phyloP scores from a whole-genome alignment of 2,329 filamentous ascomycete species.

The Paecilomyces sp. region DNA sequence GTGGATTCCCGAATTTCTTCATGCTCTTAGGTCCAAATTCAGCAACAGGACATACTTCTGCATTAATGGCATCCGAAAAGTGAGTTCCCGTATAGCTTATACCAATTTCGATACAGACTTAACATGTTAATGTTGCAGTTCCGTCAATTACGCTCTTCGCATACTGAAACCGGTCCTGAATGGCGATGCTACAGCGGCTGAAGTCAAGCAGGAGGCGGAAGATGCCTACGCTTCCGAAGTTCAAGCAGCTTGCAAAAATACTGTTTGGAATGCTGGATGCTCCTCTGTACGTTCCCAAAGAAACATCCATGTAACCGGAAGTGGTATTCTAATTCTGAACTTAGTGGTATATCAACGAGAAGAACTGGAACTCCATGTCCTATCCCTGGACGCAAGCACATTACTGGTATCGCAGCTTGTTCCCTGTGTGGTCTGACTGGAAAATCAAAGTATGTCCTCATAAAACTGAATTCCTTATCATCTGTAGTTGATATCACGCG shows the following conservation, averaged over 20 bases:
- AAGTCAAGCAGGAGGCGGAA: constrained; percentile 45
- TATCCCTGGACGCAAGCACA: constrained; percentile 38
- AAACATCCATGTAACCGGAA: constrained; percentile 40
- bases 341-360: not conserved
- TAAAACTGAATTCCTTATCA: not conserved
- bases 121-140: constrained; percentile 10
- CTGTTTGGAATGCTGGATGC: constrained; percentile 42
- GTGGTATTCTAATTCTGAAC: constrained; percentile 40
- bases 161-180: constrained; percentile 50
- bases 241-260: constrained; percentile 39
- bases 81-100: not conserved
- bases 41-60: constrained; percentile 54
- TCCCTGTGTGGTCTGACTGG: constrained; percentile 50
- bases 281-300: constrained; percentile 44
- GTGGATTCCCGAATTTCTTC: constrained; percentile 60
- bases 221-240: constrained; percentile 41
- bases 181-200: constrained; percentile 38
- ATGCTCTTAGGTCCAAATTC: constrained; percentile 58
- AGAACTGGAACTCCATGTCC: constrained; percentile 5
- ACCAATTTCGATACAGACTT: no score
- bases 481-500: no score
- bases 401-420: constrained; percentile 47
- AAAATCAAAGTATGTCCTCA: constrained; percentile 25
- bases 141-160: constrained; percentile 52
- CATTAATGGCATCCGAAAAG: constrained; percentile 56